Conservation (phyloP, 768 basidiomycete genomes). For the Hericium alpestre region DNA sequence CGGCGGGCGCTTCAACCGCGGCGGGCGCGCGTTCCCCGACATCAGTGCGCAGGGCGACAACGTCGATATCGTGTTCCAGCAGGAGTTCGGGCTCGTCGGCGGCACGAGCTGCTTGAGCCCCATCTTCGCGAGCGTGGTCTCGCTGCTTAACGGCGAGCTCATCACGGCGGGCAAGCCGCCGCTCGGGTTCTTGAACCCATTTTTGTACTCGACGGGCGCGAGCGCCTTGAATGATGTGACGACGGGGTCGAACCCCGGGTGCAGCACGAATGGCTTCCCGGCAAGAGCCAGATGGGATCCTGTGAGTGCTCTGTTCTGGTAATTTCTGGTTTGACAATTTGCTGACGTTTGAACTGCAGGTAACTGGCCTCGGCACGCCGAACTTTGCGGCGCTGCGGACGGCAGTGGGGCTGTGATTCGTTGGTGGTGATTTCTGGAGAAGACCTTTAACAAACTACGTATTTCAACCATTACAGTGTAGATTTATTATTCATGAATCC, state of each 20-base stretch:
- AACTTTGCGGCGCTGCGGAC: slow-evolving; percentile 41
- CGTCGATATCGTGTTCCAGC: slow-evolving; percentile 18
- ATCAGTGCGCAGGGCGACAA: slow-evolving; percentile 29
- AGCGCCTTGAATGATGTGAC: slow-evolving; percentile 25
- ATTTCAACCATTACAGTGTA: no score
- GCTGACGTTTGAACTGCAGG: neutral
- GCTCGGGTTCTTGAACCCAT: slow-evolving; percentile 24
- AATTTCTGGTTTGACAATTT: neutral
- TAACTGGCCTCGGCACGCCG: slow-evolving; percentile 44
- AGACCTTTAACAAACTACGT: no score
- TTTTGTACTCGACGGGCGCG: slow-evolving; percentile 19
- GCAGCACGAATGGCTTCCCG: slow-evolving; percentile 23
- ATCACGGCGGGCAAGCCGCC: slow-evolving; percentile 16
- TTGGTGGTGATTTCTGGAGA: no score
- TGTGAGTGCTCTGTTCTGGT: slow-evolving; percentile 7
- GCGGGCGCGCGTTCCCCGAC: slow-evolving; percentile 39
- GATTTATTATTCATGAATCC: no score
- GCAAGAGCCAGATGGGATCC: slow-evolving; percentile 22
- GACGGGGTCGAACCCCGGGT: slow-evolving; percentile 13
- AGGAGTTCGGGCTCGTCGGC: slow-evolving; percentile 12
- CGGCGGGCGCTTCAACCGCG: slow-evolving; percentile 19
- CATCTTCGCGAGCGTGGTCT: slow-evolving; percentile 23
- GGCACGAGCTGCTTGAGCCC: slow-evolving; percentile 26
- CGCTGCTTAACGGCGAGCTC: slow-evolving; percentile 25
- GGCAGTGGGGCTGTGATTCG: slow-evolving; percentile 22